Conservation (phyloP, 2,329 filamentous ascomycete species). For the Clarireedia monteithiana region DNA sequence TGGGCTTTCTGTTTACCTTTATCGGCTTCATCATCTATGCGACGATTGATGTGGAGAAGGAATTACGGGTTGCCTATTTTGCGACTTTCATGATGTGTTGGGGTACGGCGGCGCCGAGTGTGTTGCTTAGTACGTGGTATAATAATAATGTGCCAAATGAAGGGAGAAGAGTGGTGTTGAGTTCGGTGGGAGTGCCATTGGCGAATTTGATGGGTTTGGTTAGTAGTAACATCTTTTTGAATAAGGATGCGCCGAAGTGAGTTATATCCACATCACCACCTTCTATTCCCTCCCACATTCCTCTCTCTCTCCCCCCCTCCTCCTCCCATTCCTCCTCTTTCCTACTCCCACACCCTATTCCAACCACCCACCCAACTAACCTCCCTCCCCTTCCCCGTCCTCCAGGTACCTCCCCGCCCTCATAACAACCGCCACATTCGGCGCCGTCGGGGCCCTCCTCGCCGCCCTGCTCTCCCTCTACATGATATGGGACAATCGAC, state of each 20-base stretch:
- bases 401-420: conserved; percentile 51
- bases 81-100: conserved; percentile 63
- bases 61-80: conserved; percentile 52
- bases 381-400: too few species aligned
- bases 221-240: conserved; percentile 59
- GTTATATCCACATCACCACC: background rate
- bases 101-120: conserved; percentile 26
- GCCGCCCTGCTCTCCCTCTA: conserved; percentile 47
- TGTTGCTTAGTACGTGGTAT: conserved; percentile 32
- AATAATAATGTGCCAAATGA: conserved; percentile 63
- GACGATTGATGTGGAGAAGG: conserved; percentile 47
- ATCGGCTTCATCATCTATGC: conserved; percentile 74
- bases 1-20: conserved; percentile 68
- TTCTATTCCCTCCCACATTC: background rate
- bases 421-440: conserved; percentile 57
- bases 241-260: conserved; percentile 51
- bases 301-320: conserved; percentile 54
- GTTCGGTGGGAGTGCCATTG: conserved; percentile 51
- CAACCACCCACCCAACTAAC: background rate
- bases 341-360: conserved; percentile 41
- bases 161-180: conserved; percentile 51
- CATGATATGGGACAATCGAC: conserved; percentile 49
- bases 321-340: conserved; percentile 48
- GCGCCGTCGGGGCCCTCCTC: conserved; percentile 49
- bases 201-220: conserved; percentile 65